A percentile compares a stretch with the other conserved stretches of the same genome.
These are phyloP conservation scores for Ophiostoma tasmaniense DNA, from an alignment of 2,329 filamentous ascomycete genomes.

Conservation along the genomic window DNA sequence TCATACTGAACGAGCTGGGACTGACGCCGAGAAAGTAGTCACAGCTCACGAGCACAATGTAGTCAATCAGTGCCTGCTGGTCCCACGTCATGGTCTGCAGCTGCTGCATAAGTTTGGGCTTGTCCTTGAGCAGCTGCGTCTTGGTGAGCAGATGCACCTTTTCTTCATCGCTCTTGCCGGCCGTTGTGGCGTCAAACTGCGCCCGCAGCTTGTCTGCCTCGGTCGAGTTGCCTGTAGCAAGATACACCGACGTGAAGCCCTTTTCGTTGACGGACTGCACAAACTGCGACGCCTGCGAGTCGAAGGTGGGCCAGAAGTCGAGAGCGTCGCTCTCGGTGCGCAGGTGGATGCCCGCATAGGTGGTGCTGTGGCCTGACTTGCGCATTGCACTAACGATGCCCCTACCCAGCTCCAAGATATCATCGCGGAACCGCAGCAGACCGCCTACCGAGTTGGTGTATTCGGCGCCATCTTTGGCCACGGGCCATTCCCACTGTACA, in stretches of 20 bases:
- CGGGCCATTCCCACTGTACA: conserved; percentile 39
- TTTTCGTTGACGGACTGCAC: conserved; percentile 28
- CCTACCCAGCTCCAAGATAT: conserved; percentile 35
- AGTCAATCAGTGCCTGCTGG: conserved; percentile 37
- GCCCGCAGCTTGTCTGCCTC: conserved; percentile 33
- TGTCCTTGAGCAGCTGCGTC: conserved; percentile 28
- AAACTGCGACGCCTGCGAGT: conserved; percentile 34
- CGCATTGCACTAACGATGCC: conserved; percentile 25
- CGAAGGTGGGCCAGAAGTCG: conserved; percentile 37
- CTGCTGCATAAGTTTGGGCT: conserved; percentile 26
- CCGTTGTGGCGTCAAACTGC: conserved; percentile 10
- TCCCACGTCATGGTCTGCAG: conserved; percentile 35
- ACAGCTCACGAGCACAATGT: conserved; percentile 32
- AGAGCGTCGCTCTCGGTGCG: conserved; percentile 41
- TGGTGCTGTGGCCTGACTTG: background rate
- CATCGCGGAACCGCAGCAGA: conserved; percentile 34
- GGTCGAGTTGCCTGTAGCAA: conserved; percentile 38
- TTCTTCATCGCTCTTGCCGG: conserved; percentile 20
- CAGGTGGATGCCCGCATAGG: conserved; percentile 37
- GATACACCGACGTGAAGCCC: conserved; percentile 33
- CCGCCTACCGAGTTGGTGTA: conserved; percentile 37
- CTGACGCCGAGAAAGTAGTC: conserved; percentile 37
- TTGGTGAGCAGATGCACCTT: conserved; percentile 29
- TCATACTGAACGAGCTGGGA: conserved; percentile 41
- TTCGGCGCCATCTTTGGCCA: conserved; percentile 39